phyloP scores from a whole-genome alignment of 805 yeast species.

The Spencermartinsiella europaea region DNA sequence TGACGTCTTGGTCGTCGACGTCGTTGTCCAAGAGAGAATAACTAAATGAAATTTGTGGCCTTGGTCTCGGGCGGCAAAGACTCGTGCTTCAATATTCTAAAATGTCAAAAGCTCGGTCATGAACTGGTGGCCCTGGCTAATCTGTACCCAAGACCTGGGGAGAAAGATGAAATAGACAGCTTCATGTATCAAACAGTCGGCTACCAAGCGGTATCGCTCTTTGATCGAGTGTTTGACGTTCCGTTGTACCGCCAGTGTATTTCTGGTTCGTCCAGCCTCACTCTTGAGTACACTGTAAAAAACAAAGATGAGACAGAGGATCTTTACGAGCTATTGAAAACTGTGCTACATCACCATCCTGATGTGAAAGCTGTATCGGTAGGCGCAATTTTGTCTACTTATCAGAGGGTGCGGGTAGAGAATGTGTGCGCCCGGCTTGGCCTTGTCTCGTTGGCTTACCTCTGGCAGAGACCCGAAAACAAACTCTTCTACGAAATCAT shows the following conservation, averaged over 20 bases:
- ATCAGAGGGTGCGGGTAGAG: constrained; percentile 91
- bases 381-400: constrained; percentile 94
- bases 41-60: constrained; percentile 93
- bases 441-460: constrained; percentile 62
- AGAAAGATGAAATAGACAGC: constrained; percentile 73
- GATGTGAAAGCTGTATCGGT: constrained; percentile 83
- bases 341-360: constrained; percentile 52
- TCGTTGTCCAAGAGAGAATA: no score
- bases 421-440: constrained; percentile 75
- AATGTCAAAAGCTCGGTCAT: constrained; percentile 82
- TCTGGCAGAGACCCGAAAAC: constrained; percentile 87
- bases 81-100: constrained; percentile 83
- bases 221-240: constrained; percentile 65
- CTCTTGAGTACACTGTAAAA: constrained; percentile 65
- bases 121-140: constrained; percentile 82
- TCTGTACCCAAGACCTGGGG: constrained; percentile 51
- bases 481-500: constrained; percentile 82
- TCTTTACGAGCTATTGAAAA: constrained; percentile 47
- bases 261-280: constrained; percentile 54
- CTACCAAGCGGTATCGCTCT: constrained; percentile 63
- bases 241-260: constrained; percentile 75
- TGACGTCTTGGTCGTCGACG: no score
- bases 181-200: constrained; percentile 99
- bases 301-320: constrained; percentile 85
- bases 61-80: constrained; percentile 95